Percentiles rank a stretch among this genome's conserved stretches.
Evolutionary conservation across 2,329 filamentous ascomycete species (phyloP).

Genomic region (Cryphonectria japonica): DNA sequence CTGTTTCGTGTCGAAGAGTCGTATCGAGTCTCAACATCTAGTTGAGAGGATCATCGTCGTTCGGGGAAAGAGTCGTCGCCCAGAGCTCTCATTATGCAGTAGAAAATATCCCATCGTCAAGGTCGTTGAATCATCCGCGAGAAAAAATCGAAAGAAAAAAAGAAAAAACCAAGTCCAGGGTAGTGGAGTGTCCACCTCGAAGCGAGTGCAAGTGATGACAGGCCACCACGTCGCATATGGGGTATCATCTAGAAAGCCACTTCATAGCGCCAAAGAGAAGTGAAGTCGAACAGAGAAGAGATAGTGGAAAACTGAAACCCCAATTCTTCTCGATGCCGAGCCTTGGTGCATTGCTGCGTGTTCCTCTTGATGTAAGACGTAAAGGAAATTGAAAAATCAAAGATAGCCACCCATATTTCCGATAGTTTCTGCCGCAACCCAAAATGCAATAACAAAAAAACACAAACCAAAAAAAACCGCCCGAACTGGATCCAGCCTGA

Average conservation of each 20-base stretch:
- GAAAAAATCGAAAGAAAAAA: constrained; percentile 45
- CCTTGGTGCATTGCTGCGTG: constrained; percentile 66
- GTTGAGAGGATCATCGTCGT: constrained; percentile 34
- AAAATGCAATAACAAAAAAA: constrained; percentile 57
- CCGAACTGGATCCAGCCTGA: constrained; percentile 56
- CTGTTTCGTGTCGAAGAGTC: constrained; percentile 29
- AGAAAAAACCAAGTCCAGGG: constrained; percentile 39
- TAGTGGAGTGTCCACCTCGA: constrained; percentile 42
- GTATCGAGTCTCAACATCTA: constrained; percentile 31
- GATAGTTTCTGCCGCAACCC: constrained; percentile 48
- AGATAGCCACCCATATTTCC: constrained; percentile 52
- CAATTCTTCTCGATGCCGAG: constrained; percentile 45
- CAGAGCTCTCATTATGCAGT: constrained; percentile 36
- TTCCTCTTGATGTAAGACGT: constrained; percentile 56
- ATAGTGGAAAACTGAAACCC: constrained; percentile 35
- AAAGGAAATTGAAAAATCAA: constrained; percentile 35
- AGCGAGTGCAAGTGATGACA: constrained; percentile 42
- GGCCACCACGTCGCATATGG: constrained; percentile 38
- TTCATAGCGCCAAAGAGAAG: constrained; percentile 43
- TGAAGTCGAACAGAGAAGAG: constrained; percentile 37
- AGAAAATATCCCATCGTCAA: constrained; percentile 43
- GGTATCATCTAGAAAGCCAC: constrained; percentile 47
- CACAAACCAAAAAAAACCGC: constrained; percentile 53
- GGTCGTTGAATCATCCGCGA: constrained; percentile 54
- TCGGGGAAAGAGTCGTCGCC: constrained; percentile 43